These are phyloP conservation scores for Botrytis hyacinthi DNA, from an alignment of 2,329 filamentous ascomycete species.

Conservation along the genomic window DNA sequence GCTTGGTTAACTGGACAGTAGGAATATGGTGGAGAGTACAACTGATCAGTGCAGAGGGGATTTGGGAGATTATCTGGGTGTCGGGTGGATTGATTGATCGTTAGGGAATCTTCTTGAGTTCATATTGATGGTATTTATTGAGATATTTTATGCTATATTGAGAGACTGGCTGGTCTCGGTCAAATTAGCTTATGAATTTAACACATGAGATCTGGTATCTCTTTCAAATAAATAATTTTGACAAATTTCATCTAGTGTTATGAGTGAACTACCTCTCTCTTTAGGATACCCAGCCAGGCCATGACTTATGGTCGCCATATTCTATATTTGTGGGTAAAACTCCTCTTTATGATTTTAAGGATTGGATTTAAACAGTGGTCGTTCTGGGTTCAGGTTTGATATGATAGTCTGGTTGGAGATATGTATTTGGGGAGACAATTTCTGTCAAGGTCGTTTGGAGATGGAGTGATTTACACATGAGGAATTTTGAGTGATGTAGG, in stretches of 20 bases:
- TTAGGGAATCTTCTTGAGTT: neutral
- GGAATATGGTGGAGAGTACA: neutral
- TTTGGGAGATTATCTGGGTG: neutral
- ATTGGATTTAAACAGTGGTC: too few species aligned
- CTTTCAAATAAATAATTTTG: neutral
- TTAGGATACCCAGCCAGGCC: neutral
- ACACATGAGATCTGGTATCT: neutral
- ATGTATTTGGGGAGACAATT: too few species aligned
- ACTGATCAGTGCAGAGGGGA: neutral
- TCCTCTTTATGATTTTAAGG: too few species aligned
- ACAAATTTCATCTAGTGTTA: neutral
- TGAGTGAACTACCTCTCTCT: neutral
- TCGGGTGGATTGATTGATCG: neutral
- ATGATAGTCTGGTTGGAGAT: too few species aligned
- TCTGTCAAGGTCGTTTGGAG: too few species aligned
- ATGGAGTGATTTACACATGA: too few species aligned
- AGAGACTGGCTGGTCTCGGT: neutral
- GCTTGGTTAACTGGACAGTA: neutral
- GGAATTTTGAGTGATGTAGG: too few species aligned
- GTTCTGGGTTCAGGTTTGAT: too few species aligned
- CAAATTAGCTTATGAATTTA: neutral
- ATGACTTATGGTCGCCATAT: accelerated
- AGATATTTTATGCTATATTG: neutral
- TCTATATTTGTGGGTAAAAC: neutral
- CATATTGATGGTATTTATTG: neutral